Evolutionary conservation across 2,329 filamentous ascomycete species (phyloP).

Genomic region (Bipolaris bicolor): DNA sequence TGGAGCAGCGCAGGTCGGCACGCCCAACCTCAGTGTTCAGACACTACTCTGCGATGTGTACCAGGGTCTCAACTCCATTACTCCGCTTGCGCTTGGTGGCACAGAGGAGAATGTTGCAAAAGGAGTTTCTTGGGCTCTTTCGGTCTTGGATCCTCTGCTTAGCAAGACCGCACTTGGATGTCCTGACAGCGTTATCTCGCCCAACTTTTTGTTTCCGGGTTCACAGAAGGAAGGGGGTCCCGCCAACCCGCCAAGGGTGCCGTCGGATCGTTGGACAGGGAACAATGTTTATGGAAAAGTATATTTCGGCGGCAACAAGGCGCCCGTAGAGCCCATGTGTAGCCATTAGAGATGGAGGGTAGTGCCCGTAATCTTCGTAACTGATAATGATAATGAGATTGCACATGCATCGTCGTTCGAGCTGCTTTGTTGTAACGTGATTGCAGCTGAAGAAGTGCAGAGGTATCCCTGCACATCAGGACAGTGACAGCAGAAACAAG

Average conservation of each 20-base stretch:
- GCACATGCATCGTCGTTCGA: no score
- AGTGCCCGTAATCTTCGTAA: background rate
- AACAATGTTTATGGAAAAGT: conserved; percentile 48
- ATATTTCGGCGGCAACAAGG: conserved; percentile 32
- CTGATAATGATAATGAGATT: background rate
- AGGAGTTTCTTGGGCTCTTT: conserved; percentile 37
- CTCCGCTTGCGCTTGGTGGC: conserved; percentile 39
- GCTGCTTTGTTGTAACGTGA: background rate
- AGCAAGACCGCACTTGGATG: conserved; percentile 43
- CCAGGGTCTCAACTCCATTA: conserved; percentile 46
- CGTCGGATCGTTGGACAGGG: conserved; percentile 34
- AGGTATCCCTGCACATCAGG: no score
- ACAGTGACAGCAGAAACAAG: background rate
- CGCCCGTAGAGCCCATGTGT: conserved; percentile 31
- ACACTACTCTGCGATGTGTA: conserved; percentile 46
- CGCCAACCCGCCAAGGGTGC: conserved; percentile 29
- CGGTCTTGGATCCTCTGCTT: conserved; percentile 39
- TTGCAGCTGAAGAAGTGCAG: background rate
- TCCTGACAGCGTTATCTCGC: conserved; percentile 31
- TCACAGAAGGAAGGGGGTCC: conserved; percentile 38
- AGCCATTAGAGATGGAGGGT: background rate
- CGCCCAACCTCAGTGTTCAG: conserved; percentile 37
- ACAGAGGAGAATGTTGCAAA: conserved; percentile 27
- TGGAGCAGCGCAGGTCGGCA: conserved; percentile 38
- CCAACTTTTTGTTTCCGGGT: conserved; percentile 42